Evolutionary conservation across 768 basidiomycete species (phyloP).

Genomic region (Leccinum subgranulosum): DNA sequence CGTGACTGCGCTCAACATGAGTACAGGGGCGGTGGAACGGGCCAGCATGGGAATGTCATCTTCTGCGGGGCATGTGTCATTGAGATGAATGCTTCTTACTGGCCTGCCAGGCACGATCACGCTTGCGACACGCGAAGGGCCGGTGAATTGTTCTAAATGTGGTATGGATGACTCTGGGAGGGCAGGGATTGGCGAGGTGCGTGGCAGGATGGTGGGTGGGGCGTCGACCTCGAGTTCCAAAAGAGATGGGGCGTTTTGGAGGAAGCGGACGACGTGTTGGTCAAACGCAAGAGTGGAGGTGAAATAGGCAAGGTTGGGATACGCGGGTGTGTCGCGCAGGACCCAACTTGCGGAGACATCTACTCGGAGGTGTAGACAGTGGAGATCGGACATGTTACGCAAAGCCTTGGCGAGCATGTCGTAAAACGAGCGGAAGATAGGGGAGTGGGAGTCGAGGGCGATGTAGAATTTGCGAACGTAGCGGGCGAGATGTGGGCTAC

Average conservation of each 20-base stretch:
- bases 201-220: constrained; percentile 28
- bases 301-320: constrained; percentile 52
- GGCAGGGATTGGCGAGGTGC: constrained; percentile 18
- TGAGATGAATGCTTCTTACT: constrained; percentile 59
- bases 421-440: constrained; percentile 47
- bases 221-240: constrained; percentile 53
- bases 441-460: constrained; percentile 40
- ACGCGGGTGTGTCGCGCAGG: constrained; percentile 38
- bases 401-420: constrained; percentile 50
- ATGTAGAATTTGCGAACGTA: constrained; percentile 63
- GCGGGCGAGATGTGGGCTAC: constrained; percentile 52
- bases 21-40: constrained; percentile 45
- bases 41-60: constrained; percentile 53
- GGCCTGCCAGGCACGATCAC: constrained; percentile 64
- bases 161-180: constrained; percentile 37
- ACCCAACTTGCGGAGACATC: constrained; percentile 55
- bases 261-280: constrained; percentile 54
- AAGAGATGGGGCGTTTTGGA: constrained; percentile 52
- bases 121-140: constrained; percentile 53
- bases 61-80: constrained; percentile 56
- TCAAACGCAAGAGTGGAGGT: constrained; percentile 63
- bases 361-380: constrained; percentile 46
- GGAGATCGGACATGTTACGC: constrained; percentile 57
- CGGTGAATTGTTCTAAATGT: constrained; percentile 55
- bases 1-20: constrained; percentile 58